Evolutionary conservation across 345 rosid species (phyloP), one percentile per base, ranked within the genome.

Genomic region (Euphorbia lathyris): DNA sequence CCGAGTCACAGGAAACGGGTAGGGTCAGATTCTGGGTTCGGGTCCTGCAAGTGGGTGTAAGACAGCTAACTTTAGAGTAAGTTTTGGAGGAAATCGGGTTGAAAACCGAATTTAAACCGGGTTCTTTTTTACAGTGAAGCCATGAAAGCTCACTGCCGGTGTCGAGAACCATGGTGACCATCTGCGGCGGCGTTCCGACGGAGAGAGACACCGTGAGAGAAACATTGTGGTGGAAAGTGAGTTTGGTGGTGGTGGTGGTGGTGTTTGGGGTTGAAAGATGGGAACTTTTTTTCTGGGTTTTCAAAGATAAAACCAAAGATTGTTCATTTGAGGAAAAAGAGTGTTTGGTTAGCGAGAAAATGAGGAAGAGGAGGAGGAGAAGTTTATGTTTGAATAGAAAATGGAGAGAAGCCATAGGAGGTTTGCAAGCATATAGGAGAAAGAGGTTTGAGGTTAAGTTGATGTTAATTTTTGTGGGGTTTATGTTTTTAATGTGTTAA

Each of bases 61-160:
- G 69, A 63, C 96, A 90, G 14, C 85, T 83, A 48, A 83, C 7
- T 12, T 82, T 36, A 13, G 79, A 19, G 78, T 86, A 90, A 1
- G 90, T 80, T 45, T 67, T 79, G 29, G 96, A 87, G 32, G 72
- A 16, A 1, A 65, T 67, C 0, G 87, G 86, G 80, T 78, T 30
- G 45, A 87, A 90, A 19, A 83, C 5, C 9, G 86, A 68, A 2
- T 76, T 71, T 0, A 76, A 17, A 61, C 76, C 77, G 1, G 79
- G 83, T 1, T 70, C 17, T 64, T 72, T 69, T 38, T 72, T 81
- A 78, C 92, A 90, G 65, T 82, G 85, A 32, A 87, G 88, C 96
- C 96, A 90, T 0, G 96, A 82, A 61, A 90, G 92, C 19, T 90
- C 96, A 55, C 96, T 90, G 43, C 92, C 96, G 0, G 96, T 90